A percentile compares a stretch with the other conserved stretches of the same genome.
Conservation (phyloP, 768 basidiomycete genomes). For the Kwoniella dendrophila region DNA sequence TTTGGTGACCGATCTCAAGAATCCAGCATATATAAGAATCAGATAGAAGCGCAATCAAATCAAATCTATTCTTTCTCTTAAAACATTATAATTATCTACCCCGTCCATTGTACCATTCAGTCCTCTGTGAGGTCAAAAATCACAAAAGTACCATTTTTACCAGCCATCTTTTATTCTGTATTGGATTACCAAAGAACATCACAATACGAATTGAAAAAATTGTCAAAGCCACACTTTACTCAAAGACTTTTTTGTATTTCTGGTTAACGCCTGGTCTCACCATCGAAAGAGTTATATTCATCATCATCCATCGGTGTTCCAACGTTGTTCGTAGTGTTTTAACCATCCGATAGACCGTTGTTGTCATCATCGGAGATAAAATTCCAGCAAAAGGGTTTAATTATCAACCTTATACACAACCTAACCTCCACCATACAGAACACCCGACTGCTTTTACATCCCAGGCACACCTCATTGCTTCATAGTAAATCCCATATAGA, state of each 20-base stretch:
- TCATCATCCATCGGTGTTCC: too few species aligned
- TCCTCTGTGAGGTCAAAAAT: slow-evolving; percentile 5
- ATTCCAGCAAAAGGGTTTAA: too few species aligned
- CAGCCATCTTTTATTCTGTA: slow-evolving; percentile 2
- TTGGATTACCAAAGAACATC: neutral
- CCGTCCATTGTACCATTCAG: neutral
- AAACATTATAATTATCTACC: neutral
- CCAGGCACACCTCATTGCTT: too few species aligned
- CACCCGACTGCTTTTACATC: slow-evolving; percentile 8
- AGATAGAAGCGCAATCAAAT: neutral
- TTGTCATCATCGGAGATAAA: slow-evolving; percentile 1
- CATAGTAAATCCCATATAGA: too few species aligned
- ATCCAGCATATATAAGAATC: neutral
- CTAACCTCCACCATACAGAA: slow-evolving; percentile 2
- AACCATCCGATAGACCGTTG: slow-evolving; percentile 3
- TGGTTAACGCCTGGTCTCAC: neutral
- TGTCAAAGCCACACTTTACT: slow-evolving; percentile 2
- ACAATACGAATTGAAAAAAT: neutral
- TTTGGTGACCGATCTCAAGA: neutral
- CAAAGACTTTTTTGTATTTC: neutral
- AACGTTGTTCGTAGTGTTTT: neutral
- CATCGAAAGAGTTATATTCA: slow-evolving; percentile 10
- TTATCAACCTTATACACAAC: neutral
- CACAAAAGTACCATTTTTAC: neutral
- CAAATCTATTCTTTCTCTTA: neutral